Percentiles rank a stretch among this genome's conserved stretches.
Conservation (phyloP, 129 eudicot genomes). For the Artemisia annua region DNA sequence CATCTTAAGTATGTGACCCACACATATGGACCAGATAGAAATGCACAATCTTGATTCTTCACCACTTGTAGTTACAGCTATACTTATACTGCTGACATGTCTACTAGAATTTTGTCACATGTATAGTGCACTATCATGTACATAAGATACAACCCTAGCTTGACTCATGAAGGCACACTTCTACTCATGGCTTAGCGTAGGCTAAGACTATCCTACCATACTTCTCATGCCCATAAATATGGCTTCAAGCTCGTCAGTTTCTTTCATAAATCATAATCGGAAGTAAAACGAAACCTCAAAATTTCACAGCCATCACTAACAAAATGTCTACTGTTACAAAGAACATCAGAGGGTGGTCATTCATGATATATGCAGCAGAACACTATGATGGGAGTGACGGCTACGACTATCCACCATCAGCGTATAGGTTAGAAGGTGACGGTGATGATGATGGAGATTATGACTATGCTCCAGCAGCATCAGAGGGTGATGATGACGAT, state of each 20-base stretch:
- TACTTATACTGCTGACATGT: no score
- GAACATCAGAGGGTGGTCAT: background rate
- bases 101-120: no score
- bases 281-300: background rate
- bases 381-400: background rate
- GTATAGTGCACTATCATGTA: no score
- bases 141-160: no score
- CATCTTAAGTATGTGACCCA: no score
- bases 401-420: background rate
- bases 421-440: conserved; percentile 15
- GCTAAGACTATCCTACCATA: background rate
- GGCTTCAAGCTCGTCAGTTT: background rate
- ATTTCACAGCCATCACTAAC: background rate
- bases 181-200: background rate
- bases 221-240: background rate
- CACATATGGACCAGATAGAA: no score
- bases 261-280: no score
- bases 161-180: background rate
- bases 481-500: conserved; percentile 30
- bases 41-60: no score
- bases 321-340: background rate
- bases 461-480: conserved; percentile 27
- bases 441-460: conserved; percentile 31
- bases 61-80: no score
- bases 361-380: background rate